Conservation (phyloP, 2,329 filamentous ascomycete genomes). For the Thermomyces lanuginosus region DNA sequence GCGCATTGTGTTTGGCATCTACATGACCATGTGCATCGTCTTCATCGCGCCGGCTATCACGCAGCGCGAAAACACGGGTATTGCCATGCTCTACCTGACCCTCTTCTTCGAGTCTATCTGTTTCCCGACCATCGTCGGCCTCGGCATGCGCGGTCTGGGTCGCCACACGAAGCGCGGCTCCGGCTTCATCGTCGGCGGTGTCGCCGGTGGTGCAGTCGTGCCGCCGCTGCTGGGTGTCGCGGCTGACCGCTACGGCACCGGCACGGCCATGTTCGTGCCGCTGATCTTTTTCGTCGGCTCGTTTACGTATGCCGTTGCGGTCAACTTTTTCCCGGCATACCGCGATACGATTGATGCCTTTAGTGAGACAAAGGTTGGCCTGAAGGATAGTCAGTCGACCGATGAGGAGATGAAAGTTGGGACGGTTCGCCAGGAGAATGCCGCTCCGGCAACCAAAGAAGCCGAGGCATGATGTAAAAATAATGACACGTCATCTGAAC, state of each 20-base stretch:
- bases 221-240: conserved; percentile 55
- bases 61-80: conserved; percentile 32
- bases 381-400: conserved; percentile 14
- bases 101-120: conserved; percentile 26
- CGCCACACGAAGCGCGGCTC: conserved; percentile 62
- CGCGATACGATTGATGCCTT: conserved; percentile 44
- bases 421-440: too few species aligned
- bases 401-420: too few species aligned
- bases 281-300: conserved; percentile 42
- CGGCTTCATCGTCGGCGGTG: conserved; percentile 55
- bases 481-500: too few species aligned
- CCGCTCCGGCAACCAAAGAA: too few species aligned
- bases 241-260: conserved; percentile 48
- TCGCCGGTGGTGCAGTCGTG: conserved; percentile 56
- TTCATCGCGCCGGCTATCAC: conserved; percentile 37
- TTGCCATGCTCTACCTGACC: conserved; percentile 34
- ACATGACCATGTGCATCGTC: conserved; percentile 47
- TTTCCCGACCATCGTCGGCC: conserved; percentile 60
- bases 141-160: conserved; percentile 59
- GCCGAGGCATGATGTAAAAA: too few species aligned
- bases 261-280: conserved; percentile 51
- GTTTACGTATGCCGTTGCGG: conserved; percentile 40
- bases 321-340: conserved; percentile 53
- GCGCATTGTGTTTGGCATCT: conserved; percentile 55
- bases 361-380: conserved; percentile 30